These are phyloP conservation scores for Didymella glomerata DNA, from an alignment of 2,329 filamentous ascomycete species.

Conservation along the genomic window DNA sequence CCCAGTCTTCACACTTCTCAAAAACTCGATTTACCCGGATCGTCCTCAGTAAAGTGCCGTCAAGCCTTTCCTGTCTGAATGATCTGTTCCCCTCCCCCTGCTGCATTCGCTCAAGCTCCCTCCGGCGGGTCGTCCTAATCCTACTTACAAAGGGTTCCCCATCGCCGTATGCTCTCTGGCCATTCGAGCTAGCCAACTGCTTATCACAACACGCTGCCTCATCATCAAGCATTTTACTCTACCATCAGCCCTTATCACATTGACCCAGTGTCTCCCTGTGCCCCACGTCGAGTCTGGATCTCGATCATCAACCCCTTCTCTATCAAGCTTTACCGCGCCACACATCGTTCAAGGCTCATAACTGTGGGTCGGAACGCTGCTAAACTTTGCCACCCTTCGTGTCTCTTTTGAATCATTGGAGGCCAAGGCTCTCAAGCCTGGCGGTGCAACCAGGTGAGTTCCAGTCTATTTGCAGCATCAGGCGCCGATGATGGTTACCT, in stretches of 20 bases:
- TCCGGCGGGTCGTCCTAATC: slow-evolving; percentile 46
- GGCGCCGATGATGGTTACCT: slow-evolving; percentile 34
- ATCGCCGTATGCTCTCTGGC: slow-evolving; percentile 43
- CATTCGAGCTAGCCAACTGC: slow-evolving; percentile 42
- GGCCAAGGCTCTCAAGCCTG: slow-evolving; percentile 21
- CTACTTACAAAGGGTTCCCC: slow-evolving; percentile 45
- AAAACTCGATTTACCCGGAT: slow-evolving; percentile 54
- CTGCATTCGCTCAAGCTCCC: slow-evolving; percentile 18
- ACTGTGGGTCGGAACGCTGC: slow-evolving; percentile 29
- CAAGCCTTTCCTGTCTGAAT: slow-evolving; percentile 51
- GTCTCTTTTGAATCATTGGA: slow-evolving; percentile 20
- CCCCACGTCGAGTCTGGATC: slow-evolving; percentile 43
- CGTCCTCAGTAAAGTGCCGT: slow-evolving; percentile 50
- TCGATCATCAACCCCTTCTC: slow-evolving; percentile 37
- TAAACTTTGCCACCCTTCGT: slow-evolving; percentile 22
- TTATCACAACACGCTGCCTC: slow-evolving; percentile 27
- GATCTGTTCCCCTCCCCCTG: slow-evolving; percentile 49
- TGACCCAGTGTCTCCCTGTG: slow-evolving; percentile 37
- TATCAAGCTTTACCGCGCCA: slow-evolving; percentile 35
- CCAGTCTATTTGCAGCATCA: slow-evolving; percentile 12
- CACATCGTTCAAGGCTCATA: slow-evolving; percentile 31
- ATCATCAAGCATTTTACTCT: slow-evolving; percentile 25
- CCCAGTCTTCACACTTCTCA: slow-evolving; percentile 48
- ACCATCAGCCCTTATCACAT: slow-evolving; percentile 35
- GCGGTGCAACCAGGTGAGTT: slow-evolving; percentile 32